A percentile compares a stretch with the other conserved stretches of the same genome.
phyloP scores from a whole-genome alignment of 2,329 filamentous ascomycete species.

The Cordyceps pruinosa region DNA sequence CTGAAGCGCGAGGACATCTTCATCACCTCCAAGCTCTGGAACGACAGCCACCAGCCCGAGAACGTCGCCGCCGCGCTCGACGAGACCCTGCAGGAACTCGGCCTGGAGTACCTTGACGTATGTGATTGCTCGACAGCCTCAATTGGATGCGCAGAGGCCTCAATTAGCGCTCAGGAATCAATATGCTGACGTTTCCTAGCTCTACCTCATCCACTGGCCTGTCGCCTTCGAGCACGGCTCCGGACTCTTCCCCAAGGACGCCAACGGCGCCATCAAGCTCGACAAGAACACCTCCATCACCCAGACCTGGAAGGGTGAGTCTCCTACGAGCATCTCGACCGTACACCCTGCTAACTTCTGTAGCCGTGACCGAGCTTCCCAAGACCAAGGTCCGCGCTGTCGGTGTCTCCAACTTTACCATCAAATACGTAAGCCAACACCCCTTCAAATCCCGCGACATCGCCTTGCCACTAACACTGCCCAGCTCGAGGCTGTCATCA shows the following conservation, averaged over 20 bases:
- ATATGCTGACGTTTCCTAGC: conserved; percentile 22
- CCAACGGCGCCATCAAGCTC: conserved; percentile 33
- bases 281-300: conserved; percentile 35
- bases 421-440: conserved; percentile 38
- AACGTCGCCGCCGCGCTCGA: conserved; percentile 49
- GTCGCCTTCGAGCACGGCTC: conserved; percentile 35
- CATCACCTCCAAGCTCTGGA: conserved; percentile 62
- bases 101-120: conserved; percentile 51
- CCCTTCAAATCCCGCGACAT: background rate
- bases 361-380: conserved; percentile 48
- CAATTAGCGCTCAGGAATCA: background rate
- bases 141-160: background rate
- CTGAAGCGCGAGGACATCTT: conserved; percentile 51
- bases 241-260: conserved; percentile 38
- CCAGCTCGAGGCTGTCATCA: conserved; percentile 47
- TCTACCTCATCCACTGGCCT: conserved; percentile 61
- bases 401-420: conserved; percentile 67
- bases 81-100: conserved; percentile 48
- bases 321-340: background rate
- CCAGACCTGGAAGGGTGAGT: conserved; percentile 38
- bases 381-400: conserved; percentile 58
- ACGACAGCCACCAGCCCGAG: conserved; percentile 54
- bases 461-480: background rate
- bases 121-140: conserved; percentile 10
- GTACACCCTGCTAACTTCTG: background rate